These are phyloP conservation scores for Brassica carinata DNA, from an alignment of 345 rosid species.

Conservation along the genomic window DNA sequence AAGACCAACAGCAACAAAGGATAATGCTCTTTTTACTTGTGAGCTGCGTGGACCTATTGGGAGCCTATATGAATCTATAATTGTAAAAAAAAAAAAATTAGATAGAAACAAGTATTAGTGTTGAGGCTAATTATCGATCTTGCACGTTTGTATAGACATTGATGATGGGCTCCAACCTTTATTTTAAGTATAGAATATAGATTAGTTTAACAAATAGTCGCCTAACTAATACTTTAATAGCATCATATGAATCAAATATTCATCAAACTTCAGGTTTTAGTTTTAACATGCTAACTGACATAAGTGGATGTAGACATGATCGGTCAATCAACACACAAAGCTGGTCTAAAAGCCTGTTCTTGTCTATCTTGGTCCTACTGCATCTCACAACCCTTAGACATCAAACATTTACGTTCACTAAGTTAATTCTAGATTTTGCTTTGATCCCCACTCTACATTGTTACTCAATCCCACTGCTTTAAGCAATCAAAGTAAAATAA, in stretches of 20 bases:
- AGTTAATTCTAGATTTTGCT: too few relatives aligned
- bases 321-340: neutral
- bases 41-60: neutral
- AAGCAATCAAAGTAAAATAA: too few relatives aligned
- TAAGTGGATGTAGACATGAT: neutral
- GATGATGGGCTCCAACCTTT: neutral
- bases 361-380: neutral
- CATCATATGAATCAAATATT: neutral
- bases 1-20: conserved; percentile 60
- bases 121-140: neutral
- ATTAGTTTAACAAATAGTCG: neutral
- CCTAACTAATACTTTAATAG: neutral
- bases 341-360: conserved; percentile 2
- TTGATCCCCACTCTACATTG: too few relatives aligned
- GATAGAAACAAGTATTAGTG: neutral
- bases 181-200: neutral
- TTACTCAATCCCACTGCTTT: too few relatives aligned
- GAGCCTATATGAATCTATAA: conserved; percentile 3
- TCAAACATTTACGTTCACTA: neutral
- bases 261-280: neutral
- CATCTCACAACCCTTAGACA: neutral
- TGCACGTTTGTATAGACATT: neutral
- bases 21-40: neutral
- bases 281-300: neutral
- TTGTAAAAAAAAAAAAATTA: neutral